Evolutionary conservation across 495 filamentous ascomycete genomes (phyloP).

Genomic region (Evansstolkia leycettana): DNA sequence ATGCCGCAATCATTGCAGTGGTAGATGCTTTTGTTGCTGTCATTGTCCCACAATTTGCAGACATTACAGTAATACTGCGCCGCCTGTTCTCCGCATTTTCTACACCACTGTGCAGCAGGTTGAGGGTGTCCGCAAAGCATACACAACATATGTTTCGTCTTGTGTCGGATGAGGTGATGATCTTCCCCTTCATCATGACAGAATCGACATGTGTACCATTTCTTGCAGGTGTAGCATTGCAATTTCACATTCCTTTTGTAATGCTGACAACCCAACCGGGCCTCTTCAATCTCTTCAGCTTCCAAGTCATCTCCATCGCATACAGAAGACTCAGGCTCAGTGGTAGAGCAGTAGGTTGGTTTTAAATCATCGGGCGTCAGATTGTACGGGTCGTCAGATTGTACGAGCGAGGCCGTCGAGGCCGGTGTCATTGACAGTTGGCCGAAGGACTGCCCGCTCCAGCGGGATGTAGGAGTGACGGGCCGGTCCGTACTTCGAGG

Average conservation of each 20-base stretch:
- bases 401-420: slow-evolving; percentile 17
- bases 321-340: slow-evolving; percentile 23
- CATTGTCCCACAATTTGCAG: slow-evolving; percentile 96
- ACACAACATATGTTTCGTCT: slow-evolving; percentile 93
- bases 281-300: slow-evolving; percentile 25
- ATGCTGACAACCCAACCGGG: slow-evolving; percentile 70
- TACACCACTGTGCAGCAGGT: slow-evolving; percentile 64
- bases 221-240: slow-evolving; percentile 77
- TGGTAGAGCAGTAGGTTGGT: slow-evolving; percentile 53
- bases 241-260: slow-evolving; percentile 94
- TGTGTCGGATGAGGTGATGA: slow-evolving; percentile 66
- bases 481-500: slow-evolving; percentile 23
- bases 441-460: slow-evolving; percentile 15
- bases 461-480: slow-evolving; percentile 19
- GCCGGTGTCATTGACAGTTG: slow-evolving; percentile 17
- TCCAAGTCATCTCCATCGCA: slow-evolving; percentile 35
- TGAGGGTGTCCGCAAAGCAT: slow-evolving; percentile 91
- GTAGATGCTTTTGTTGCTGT: slow-evolving; percentile 82
- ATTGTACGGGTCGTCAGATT: slow-evolving; percentile 45
- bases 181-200: slow-evolving; percentile 85
- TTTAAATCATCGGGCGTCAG: slow-evolving; percentile 57
- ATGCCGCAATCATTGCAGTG: slow-evolving; percentile 96
- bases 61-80: slow-evolving; percentile 91
- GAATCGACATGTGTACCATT: slow-evolving; percentile 91
- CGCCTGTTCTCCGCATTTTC: slow-evolving; percentile 58